Base-by-base conservation (phyloP, 1,284 basidiomycete genomes). In the Gomphus bonarii region DNA sequence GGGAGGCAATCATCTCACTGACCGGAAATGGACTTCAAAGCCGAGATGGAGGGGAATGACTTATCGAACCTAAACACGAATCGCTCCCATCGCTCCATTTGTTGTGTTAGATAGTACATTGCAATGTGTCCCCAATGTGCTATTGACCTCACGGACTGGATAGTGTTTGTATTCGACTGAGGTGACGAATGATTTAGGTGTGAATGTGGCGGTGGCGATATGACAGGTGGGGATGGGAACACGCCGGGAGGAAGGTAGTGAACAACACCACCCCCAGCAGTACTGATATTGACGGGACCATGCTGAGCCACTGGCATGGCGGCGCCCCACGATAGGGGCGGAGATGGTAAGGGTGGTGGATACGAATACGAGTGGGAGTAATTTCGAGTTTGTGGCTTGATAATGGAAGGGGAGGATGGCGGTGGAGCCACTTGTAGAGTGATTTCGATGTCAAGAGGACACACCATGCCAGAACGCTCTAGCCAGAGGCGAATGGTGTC, bases 401-500 rank as follows among this genome's bases (percentile, higher is more conserved):
- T 16, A 47, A 52, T 31, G 50, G 48, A 20, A 42, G 48, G 49
- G 55, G 57, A 28, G 49, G 57, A 54, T 44, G 53, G 60, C 4
- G 57, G 53, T 31, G 54, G 47, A 30, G 58, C 36, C 31, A 84
- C 76, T 44, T 80, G 79, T 42, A 88, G 70, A 65, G 81, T 82
- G 52, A 89, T 87, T 65, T 88, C 84, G 60, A 89, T 85, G 67
- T 88, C 86, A 11, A 88, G 75, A 4, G 85, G 82, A 10, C 81
- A 78, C 3, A 69, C 74, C 56, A 73, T 71, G 3, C 86, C 86
- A 9, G 86, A 84, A 20, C 86, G 81, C 66, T 88, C 85, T 1
- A 89, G 73, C 86, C 86, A 88, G 12, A 89, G 73, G 3, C 85
- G 80, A 51, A 88, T 77, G 12, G 82, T 85, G 65, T 89, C 86